These are phyloP conservation scores for Ustulina deusta DNA, from an alignment of 2,329 filamentous ascomycete species.

Conservation along the genomic window DNA sequence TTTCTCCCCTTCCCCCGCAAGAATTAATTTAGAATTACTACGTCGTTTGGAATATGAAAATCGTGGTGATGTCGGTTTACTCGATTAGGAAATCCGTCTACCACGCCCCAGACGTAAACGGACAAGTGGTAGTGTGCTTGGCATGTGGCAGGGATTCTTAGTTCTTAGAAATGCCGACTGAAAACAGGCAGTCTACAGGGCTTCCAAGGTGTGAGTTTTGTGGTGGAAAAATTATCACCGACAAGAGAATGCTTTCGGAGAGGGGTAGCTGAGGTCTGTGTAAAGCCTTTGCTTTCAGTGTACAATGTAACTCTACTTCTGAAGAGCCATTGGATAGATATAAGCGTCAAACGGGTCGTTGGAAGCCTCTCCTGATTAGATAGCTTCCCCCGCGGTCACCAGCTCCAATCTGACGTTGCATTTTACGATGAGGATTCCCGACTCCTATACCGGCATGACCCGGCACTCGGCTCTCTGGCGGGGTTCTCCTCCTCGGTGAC, in stretches of 20 bases:
- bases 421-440: not conserved
- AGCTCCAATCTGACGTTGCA: slow-evolving; percentile 5
- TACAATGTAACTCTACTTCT: slow-evolving; percentile 2
- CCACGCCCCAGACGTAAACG: slow-evolving; percentile 23
- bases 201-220: not conserved
- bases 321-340: not conserved
- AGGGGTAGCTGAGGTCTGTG: not conserved
- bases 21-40: slow-evolving; percentile 8
- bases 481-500: not conserved
- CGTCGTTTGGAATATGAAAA: slow-evolving; percentile 2
- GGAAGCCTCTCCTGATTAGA: slow-evolving; percentile 14
- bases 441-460: slow-evolving; percentile 14
- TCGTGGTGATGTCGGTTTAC: slow-evolving; percentile 27
- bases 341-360: too few species aligned
- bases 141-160: not conserved
- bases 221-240: not conserved
- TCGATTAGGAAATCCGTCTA: slow-evolving; percentile 32
- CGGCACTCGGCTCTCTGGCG: slow-evolving; percentile 19
- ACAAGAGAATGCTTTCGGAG: not conserved
- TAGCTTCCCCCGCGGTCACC: not conserved
- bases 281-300: not conserved
- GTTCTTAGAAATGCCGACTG: not conserved
- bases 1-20: slow-evolving; percentile 27
- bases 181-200: not conserved
- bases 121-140: slow-evolving; percentile 12